A percentile compares a stretch with the other conserved stretches of the same genome.
phyloP scores from a whole-genome alignment of 2,329 filamentous ascomycete genomes.

The Diatrype stigma region DNA sequence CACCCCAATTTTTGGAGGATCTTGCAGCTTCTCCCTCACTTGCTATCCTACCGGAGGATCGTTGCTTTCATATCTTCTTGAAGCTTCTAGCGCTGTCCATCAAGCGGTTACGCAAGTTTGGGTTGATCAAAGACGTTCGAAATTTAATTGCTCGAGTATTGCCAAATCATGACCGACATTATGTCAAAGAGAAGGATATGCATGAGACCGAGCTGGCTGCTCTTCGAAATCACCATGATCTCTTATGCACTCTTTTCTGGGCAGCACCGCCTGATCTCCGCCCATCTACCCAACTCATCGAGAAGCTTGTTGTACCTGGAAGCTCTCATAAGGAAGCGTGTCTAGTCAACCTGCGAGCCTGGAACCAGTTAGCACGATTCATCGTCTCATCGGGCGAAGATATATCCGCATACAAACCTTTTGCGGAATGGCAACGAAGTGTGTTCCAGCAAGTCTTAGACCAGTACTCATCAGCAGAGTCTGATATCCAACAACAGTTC shows the following conservation, averaged over 20 bases:
- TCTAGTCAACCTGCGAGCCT: constrained; percentile 59
- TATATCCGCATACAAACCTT: constrained; percentile 40
- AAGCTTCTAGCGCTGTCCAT: constrained; percentile 60
- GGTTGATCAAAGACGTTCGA: constrained; percentile 51
- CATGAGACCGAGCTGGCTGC: constrained; percentile 59
- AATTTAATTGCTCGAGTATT: constrained; percentile 59
- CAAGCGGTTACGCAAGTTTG: constrained; percentile 42
- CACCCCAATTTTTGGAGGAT: constrained; percentile 57
- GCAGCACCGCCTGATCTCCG: constrained; percentile 52
- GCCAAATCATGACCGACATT: constrained; percentile 63
- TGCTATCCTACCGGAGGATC: constrained; percentile 49
- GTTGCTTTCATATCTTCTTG: constrained; percentile 64
- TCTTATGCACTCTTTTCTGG: constrained; percentile 64
- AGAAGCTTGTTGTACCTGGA: constrained; percentile 54
- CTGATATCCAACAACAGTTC: constrained; percentile 54
- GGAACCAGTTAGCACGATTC: constrained; percentile 59
- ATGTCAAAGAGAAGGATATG: constrained; percentile 58
- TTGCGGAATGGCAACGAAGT: constrained; percentile 53
- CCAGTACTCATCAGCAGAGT: constrained; percentile 53
- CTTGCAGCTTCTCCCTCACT: constrained; percentile 45
- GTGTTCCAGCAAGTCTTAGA: constrained; percentile 55
- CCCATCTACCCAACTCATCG: constrained; percentile 50
- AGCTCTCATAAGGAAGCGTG: constrained; percentile 64
- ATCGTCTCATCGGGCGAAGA: constrained; percentile 44
- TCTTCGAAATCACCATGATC: constrained; percentile 64